Conservation (phyloP, 257 asterid genomes). For the Phtheirospermum japonicum region DNA sequence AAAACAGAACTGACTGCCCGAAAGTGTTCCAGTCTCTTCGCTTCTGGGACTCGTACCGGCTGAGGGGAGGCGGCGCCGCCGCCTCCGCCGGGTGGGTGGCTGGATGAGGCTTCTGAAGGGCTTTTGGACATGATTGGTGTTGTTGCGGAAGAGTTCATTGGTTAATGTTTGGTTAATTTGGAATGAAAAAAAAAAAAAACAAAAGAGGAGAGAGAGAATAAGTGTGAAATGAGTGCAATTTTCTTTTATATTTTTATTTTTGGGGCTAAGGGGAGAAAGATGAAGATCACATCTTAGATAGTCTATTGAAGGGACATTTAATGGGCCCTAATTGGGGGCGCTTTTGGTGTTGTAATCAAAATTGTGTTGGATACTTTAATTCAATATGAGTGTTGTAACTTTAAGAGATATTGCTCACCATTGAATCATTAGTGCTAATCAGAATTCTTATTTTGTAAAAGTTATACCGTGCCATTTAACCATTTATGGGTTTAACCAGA, state of each 20-base stretch:
- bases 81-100: slow-evolving; percentile 6
- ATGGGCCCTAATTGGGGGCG: slow-evolving; percentile 39
- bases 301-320: slow-evolving; percentile 42
- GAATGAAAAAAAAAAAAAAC: background rate
- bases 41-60: slow-evolving; percentile 56
- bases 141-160: slow-evolving; percentile 34
- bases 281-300: slow-evolving; percentile 32
- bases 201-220: background rate
- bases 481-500: too few relatives aligned
- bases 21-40: slow-evolving; percentile 49
- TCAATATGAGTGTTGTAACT: too few relatives aligned
- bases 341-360: slow-evolving; percentile 31
- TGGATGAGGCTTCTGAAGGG: slow-evolving; percentile 24
- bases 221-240: background rate
- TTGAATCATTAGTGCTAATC: too few relatives aligned
- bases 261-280: slow-evolving; percentile 33
- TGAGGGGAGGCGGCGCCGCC: slow-evolving; percentile 24
- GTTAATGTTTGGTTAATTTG: slow-evolving; percentile 21
- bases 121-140: slow-evolving; percentile 21
- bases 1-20: too few relatives aligned
- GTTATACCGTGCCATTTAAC: too few relatives aligned
- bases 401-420: too few relatives aligned
- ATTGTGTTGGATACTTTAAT: too few relatives aligned
- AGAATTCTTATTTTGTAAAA: too few relatives aligned
- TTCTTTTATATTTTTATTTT: background rate